Base-by-base conservation (phyloP, 2,329 filamentous ascomycete species). In the Venturia oleaginea region DNA sequence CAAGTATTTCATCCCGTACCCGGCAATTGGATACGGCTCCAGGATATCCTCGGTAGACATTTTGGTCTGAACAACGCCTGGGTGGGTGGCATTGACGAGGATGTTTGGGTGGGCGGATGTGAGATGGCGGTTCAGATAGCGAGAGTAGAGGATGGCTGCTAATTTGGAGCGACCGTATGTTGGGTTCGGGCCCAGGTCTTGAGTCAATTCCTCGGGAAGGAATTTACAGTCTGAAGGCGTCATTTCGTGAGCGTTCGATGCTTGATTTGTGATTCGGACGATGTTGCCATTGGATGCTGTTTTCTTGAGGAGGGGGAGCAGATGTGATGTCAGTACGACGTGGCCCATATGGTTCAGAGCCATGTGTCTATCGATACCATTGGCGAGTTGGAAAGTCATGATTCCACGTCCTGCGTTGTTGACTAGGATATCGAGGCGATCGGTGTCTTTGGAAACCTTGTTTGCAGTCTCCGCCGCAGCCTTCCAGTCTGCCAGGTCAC, bases 301-400 rank as follows among this genome's bases (percentile, higher is more conserved):
- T 66, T 81, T 76, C 72, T 88, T 88, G 67, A 89, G 74, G 1
- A 86, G 71, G 0, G 86, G 85, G 0, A 90, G 77, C 1, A 90
- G 77, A 65, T 87, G 81, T 0, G 81, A 84, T 0, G 85, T 88
- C 15, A 90, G 72, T 0, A 88, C 74, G 0, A 84, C 84, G 68
- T 87, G 86, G 0, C 85, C 86, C 66, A 89, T 79, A 70, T 88
- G 86, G 72, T 88, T 89, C 3, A 80, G 70, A 0, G 87, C 85
- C 85, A 89, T 87, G 70, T 89, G 86, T 17, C 82, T 75, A 70
- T 89, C 86, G 1, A 89, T 79, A 1, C 85, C 85, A 67, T 84
- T 82, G 5, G 74, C 84, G 5, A 85, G 70, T 68, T 87, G 79
- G 65, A 81, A 80, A 0, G 83, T 85, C 85, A 88, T 88, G 70